phyloP scores from a whole-genome alignment of 202 grass and related monocot genomes.

The Schoenoplectus tabernaemontani region DNA sequence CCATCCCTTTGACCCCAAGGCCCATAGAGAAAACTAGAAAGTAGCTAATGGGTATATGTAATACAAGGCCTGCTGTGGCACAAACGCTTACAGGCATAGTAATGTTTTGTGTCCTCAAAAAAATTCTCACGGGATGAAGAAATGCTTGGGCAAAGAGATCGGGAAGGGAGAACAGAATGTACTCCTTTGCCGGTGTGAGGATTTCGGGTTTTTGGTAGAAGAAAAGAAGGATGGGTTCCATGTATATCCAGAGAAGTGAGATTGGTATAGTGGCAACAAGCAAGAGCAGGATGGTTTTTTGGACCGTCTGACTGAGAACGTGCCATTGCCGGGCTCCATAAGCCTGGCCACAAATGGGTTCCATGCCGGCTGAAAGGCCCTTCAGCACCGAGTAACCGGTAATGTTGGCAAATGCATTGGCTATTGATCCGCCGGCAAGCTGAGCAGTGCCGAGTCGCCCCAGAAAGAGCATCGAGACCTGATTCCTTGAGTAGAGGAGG shows the following conservation, averaged over 20 bases:
- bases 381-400: slow-evolving; percentile 42
- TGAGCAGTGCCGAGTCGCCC: slow-evolving; percentile 25
- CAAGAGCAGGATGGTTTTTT: slow-evolving; percentile 34
- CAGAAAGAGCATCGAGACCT: slow-evolving; percentile 49
- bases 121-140: slow-evolving; percentile 36
- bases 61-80: slow-evolving; percentile 22
- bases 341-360: slow-evolving; percentile 39
- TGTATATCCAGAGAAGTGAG: slow-evolving; percentile 32
- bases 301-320: slow-evolving; percentile 32
- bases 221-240: slow-evolving; percentile 27
- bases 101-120: slow-evolving; percentile 30
- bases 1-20: slow-evolving; percentile 32
- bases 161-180: slow-evolving; percentile 37
- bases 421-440: slow-evolving; percentile 37
- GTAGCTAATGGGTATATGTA: slow-evolving; percentile 36
- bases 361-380: slow-evolving; percentile 39
- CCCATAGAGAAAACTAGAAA: slow-evolving; percentile 17
- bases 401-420: slow-evolving; percentile 49
- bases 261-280: slow-evolving; percentile 26
- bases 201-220: slow-evolving; percentile 31
- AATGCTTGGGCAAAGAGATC: slow-evolving; percentile 35
- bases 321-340: slow-evolving; percentile 30
- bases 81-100: slow-evolving; percentile 31
- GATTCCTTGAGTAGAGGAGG: slow-evolving; percentile 53
- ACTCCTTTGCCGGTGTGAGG: slow-evolving; percentile 11